Conservation (phyloP, 805 yeast species). For the Candida adriatica region DNA sequence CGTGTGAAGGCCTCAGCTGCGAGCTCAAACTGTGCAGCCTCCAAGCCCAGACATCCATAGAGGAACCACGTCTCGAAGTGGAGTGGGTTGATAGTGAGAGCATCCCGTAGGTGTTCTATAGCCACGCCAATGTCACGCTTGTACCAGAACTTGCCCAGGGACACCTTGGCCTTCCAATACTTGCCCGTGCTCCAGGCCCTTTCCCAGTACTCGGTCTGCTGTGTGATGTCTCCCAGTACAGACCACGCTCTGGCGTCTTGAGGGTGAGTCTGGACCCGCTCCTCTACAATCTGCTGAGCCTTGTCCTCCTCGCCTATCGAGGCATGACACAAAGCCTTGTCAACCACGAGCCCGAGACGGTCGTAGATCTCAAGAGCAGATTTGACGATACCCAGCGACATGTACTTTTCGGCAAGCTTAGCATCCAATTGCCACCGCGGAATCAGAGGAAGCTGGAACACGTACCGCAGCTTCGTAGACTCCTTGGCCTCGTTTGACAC, state of each 20-base stretch:
- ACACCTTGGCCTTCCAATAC: slow-evolving; percentile 79
- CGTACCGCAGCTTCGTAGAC: slow-evolving; percentile 54
- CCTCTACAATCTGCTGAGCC: slow-evolving; percentile 54
- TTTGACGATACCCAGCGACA: slow-evolving; percentile 76
- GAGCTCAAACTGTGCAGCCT: slow-evolving; percentile 56
- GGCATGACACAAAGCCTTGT: slow-evolving; percentile 86
- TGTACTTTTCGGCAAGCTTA: slow-evolving; percentile 74
- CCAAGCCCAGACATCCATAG: slow-evolving; percentile 87
- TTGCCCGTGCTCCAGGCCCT: slow-evolving; percentile 83
- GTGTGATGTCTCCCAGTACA: slow-evolving; percentile 77
- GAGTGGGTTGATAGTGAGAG: slow-evolving; percentile 66
- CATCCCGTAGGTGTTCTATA: slow-evolving; percentile 64
- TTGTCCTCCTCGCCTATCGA: slow-evolving; percentile 67
- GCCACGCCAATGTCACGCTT: slow-evolving; percentile 46
- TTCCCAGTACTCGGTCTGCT: slow-evolving; percentile 71
- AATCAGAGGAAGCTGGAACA: slow-evolving; percentile 68
- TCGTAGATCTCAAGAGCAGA: slow-evolving; percentile 89
- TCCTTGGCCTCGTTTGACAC: slow-evolving; percentile 13
- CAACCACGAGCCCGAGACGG: slow-evolving; percentile 66
- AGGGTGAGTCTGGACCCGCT: slow-evolving; percentile 50
- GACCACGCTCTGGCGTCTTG: slow-evolving; percentile 79
- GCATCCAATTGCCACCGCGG: slow-evolving; percentile 86
- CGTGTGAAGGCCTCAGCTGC: slow-evolving; percentile 92
- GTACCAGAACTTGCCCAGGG: slow-evolving; percentile 66
- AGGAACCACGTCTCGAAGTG: slow-evolving; percentile 82